Evolutionary conservation across 768 basidiomycete genomes (phyloP), one percentile per base, ranked within the genome.

Genomic region (Clathrus columnatus): DNA sequence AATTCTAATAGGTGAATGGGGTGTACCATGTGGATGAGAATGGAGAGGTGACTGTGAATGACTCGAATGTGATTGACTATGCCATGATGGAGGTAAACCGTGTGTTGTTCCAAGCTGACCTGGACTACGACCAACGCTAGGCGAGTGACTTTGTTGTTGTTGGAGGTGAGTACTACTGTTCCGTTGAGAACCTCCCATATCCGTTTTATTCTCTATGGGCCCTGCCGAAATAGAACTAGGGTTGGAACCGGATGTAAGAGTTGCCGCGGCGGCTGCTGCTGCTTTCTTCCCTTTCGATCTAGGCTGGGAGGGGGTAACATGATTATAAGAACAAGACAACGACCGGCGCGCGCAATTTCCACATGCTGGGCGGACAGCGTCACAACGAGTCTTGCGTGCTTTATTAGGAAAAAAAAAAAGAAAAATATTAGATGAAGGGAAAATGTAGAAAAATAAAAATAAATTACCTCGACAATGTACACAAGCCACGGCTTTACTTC

Each of bases 301-400:
- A n/a, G 54, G 54, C 45, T 55, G 54, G 4, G 45, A 47, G 16
- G 54, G 54, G 29, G 30, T 30, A 11, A 45, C 48, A 63, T 90
- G 85, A 42, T 84, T 84, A 70, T 91, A 91, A 67, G 83, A 86
- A 73, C 89, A 91, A 44, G 78, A 74, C 65, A 91, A 74, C 43
- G 79, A 78, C 61, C 89, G 75, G 58, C 86, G 84, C 57, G 83
- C 80, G 68, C 89, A 91, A 69, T 87, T 89, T 52, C 85, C 82
- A 66, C 89, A 91, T 24, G 84, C 78, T 27, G 89, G 89, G 64
- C 87, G 87, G n/a, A 77, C 85, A 41, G 89, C 89, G 67, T 91
- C 89, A 62, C 89, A 91, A 66, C 88, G 85, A 18, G 89, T 91
- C 73, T 91, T 91, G 57, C 89, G 89, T 30, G 88, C 89, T 90